These are phyloP conservation scores for Talaromyces sp. DNA, from an alignment of 2,329 filamentous ascomycete species.

Conservation along the genomic window DNA sequence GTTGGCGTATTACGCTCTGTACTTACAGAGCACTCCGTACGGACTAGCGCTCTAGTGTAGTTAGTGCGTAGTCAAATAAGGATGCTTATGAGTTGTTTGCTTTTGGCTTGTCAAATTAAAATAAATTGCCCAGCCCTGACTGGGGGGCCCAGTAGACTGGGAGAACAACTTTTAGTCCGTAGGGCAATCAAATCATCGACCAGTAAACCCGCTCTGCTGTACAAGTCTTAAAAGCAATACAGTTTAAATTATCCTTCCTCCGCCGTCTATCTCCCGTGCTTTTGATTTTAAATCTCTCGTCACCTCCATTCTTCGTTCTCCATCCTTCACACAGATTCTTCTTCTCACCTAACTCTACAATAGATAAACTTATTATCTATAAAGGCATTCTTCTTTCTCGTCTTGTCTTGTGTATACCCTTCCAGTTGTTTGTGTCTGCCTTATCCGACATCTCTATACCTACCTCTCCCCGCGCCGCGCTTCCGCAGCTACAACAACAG, in stretches of 20 bases:
- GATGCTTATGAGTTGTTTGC: conserved; percentile 11
- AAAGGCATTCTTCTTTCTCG: background rate
- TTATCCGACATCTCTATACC: background rate
- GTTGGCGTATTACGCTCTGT: background rate
- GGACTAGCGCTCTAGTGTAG: background rate
- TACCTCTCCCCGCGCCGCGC: conserved; percentile 1
- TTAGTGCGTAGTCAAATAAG: conserved; percentile 4
- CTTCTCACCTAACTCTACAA: background rate
- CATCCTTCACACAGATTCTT: background rate
- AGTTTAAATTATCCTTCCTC: conserved; percentile 7
- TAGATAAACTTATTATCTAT: background rate
- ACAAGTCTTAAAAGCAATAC: background rate
- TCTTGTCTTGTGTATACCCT: background rate
- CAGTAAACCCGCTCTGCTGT: conserved; percentile 3
- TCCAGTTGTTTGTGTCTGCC: background rate
- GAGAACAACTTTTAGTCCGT: conserved; percentile 14
- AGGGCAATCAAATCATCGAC: conserved; percentile 19
- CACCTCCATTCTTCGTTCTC: background rate
- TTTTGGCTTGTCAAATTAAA: conserved; percentile 8
- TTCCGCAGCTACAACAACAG: background rate
- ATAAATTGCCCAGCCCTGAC: conserved; percentile 5
- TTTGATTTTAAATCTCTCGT: conserved; percentile 9
- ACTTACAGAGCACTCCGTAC: too few relatives aligned
- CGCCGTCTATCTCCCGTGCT: conserved; percentile 3
- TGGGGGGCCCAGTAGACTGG: conserved; percentile 15